These are phyloP conservation scores for Brassica incana DNA, from an alignment of 345 rosid genomes.

Conservation along the genomic window DNA sequence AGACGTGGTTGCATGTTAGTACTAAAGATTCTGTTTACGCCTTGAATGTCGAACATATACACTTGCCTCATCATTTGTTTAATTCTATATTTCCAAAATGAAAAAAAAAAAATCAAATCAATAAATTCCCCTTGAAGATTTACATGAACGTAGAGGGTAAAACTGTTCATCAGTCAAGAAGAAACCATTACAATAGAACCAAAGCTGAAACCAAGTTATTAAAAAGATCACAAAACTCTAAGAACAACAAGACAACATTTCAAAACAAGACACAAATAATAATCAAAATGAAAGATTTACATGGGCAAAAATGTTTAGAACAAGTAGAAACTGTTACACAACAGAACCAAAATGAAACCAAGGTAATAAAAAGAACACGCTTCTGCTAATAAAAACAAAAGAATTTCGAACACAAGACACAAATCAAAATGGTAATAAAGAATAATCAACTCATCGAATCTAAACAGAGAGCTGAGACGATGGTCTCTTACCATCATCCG, in stretches of 20 bases:
- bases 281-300: background rate
- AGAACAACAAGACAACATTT: background rate
- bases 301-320: background rate
- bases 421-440: background rate
- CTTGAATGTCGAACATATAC: background rate
- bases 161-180: background rate
- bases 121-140: background rate
- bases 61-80: background rate
- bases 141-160: background rate
- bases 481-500: conserved; percentile 31
- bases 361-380: background rate
- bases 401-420: background rate
- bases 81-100: background rate
- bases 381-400: background rate
- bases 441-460: background rate
- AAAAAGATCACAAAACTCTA: background rate
- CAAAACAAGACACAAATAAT: background rate
- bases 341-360: background rate
- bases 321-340: background rate
- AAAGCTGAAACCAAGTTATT: background rate
- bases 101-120: background rate
- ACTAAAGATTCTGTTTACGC: background rate
- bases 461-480: conserved; percentile 28
- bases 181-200: background rate
- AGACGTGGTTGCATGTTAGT: background rate